These are phyloP conservation scores for Psilocybe tampanensis DNA, from an alignment of 768 basidiomycete species.

Conservation along the genomic window DNA sequence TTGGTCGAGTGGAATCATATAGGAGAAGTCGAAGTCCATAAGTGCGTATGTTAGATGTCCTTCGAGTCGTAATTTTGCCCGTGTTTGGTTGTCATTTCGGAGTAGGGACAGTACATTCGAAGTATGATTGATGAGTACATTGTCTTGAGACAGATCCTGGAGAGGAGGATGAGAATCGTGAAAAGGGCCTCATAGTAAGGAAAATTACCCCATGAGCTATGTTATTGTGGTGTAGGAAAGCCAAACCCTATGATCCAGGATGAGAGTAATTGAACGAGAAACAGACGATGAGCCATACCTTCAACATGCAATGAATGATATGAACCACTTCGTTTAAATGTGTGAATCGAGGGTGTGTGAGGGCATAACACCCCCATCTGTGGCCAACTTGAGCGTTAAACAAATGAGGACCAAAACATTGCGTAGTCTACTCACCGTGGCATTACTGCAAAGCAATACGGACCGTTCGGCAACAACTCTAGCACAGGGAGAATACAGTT, in stretches of 20 bases:
- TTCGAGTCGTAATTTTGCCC: slow-evolving; percentile 5
- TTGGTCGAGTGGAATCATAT: slow-evolving; percentile 17
- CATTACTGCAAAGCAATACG: slow-evolving; percentile 29
- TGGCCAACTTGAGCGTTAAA: too few species aligned
- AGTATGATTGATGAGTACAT: slow-evolving; percentile 23
- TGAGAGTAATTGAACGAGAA: background rate
- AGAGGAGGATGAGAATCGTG: background rate
- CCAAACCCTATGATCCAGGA: slow-evolving; percentile 13
- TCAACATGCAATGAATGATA: slow-evolving; percentile 21
- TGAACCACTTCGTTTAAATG: slow-evolving; percentile 12
- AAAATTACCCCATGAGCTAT: slow-evolving; percentile 22
- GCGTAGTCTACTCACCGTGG: slow-evolving; percentile 22
- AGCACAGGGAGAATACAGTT: slow-evolving; percentile 19
- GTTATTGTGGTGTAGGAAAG: slow-evolving; percentile 22
- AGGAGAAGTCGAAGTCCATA: slow-evolving; percentile 24
- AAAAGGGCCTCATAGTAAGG: background rate
- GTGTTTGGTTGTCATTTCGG: background rate
- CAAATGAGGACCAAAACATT: too few species aligned
- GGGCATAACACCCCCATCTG: background rate
- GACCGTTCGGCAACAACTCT: slow-evolving; percentile 21
- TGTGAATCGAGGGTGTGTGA: background rate
- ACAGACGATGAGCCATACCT: slow-evolving; percentile 7
- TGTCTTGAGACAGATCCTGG: slow-evolving; percentile 15
- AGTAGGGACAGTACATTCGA: background rate
- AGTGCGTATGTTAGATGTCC: slow-evolving; percentile 20